Evolutionary conservation across 1,284 basidiomycete species (phyloP), one percentile per base, ranked within the genome.

Genomic region (Rhodotorula sp.): DNA sequence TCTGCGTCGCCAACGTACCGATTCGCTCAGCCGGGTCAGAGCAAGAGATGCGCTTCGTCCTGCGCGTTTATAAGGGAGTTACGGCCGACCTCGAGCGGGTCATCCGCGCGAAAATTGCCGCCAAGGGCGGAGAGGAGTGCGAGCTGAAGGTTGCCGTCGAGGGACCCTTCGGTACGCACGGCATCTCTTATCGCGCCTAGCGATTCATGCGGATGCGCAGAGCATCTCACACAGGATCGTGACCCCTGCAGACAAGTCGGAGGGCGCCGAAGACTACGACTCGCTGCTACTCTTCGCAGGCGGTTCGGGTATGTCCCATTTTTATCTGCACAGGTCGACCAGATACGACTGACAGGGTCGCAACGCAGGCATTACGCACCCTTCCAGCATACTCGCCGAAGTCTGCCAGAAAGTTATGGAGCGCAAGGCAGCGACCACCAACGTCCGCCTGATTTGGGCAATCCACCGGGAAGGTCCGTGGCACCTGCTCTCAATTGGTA

Each of bases 211-310:
- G 14, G 42, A 21, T 14, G 10, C 9, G 1, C 34, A 25, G 21
- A 1, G 4, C 8, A 10, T 4, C 19, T 41, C 34, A 34, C 34
- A 34, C 34, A 34, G 3, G 34, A 34, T 34, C 34, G 34, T 34
- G 34, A 34, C 34, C 34, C 5, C 14, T 48, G 4, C 57, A 64
- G 62, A 64, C 16, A 55, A 41, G 21, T 23, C 49, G 3, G 16
- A 66, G 3, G 42, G 34, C 0, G 49, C 56, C 13, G 56, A 58
- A 12, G 66, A 72, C 3, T 73, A 58, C 49, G 74, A 76, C 23
- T 48, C 42, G 10, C 34, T 76, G 13, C 66, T 76, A 2, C 70
- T 74, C 44, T 10, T 76, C 44, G 74, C 72, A 46, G 74, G 74
- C 44, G 74, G 74, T 3, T 67, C 70, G 0, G 74, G 71, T 67